Conservation (phyloP, 2,329 filamentous ascomycete genomes). For the Phialemonium atrogriseum region DNA sequence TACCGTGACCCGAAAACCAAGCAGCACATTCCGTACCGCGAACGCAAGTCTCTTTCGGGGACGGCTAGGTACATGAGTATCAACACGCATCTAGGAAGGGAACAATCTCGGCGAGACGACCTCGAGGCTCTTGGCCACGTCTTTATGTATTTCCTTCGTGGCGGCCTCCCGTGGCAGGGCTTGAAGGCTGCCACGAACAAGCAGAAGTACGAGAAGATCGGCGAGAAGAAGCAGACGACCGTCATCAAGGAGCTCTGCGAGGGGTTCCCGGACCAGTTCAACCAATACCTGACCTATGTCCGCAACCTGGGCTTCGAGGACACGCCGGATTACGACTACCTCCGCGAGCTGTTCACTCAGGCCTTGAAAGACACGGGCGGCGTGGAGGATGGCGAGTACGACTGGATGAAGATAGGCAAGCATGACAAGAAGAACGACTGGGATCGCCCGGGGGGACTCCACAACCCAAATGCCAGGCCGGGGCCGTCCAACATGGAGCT, state of each 20-base stretch:
- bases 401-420: slow-evolving; percentile 97
- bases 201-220: slow-evolving; percentile 99
- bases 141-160: slow-evolving; percentile 68
- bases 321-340: slow-evolving; percentile 95
- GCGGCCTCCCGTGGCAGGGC: slow-evolving; percentile 63
- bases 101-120: slow-evolving; percentile 93
- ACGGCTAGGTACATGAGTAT: slow-evolving; percentile 99
- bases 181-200: slow-evolving; percentile 71
- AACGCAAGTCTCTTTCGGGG: slow-evolving; percentile 92
- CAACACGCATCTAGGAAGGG: slow-evolving; percentile 94
- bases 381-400: slow-evolving; percentile 95
- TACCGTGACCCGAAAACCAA: slow-evolving; percentile 98
- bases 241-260: slow-evolving; percentile 95
- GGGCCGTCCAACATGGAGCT: slow-evolving; percentile 80
- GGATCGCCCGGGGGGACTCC: slow-evolving; percentile 58
- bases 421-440: slow-evolving; percentile 74
- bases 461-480: slow-evolving; percentile 69
- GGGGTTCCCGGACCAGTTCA: slow-evolving; percentile 93
- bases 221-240: slow-evolving; percentile 99
- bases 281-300: slow-evolving; percentile 94
- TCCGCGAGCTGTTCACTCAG: slow-evolving; percentile 92
- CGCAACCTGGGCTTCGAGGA: slow-evolving; percentile 98
- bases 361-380: slow-evolving; percentile 90
- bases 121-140: slow-evolving; percentile 77
- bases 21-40: slow-evolving; percentile 95